phyloP scores from a whole-genome alignment of 2,329 filamentous ascomycete genomes.

The Endoconidiophora laricicola region DNA sequence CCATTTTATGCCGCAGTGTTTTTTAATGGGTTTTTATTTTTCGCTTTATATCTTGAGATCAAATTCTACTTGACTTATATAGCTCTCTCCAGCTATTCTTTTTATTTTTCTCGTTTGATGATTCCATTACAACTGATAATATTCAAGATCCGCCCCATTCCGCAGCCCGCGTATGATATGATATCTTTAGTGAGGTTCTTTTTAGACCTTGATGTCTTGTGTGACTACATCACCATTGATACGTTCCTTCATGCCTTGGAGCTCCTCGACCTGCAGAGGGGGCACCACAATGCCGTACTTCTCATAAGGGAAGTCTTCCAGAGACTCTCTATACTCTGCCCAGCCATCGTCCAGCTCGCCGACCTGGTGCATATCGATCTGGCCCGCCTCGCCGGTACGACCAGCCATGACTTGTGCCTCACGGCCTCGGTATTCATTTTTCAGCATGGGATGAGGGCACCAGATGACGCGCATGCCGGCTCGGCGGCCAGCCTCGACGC shows the following conservation, averaged over 20 bases:
- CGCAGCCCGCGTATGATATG: too few species aligned
- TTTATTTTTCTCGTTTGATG: not conserved
- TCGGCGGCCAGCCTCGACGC: constrained; percentile 75
- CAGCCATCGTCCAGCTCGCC: constrained; percentile 44
- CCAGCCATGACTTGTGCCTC: constrained; percentile 76
- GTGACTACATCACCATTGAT: constrained; percentile 16
- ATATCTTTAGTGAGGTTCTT: not conserved
- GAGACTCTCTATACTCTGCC: constrained; percentile 35
- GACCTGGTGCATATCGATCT: constrained; percentile 35
- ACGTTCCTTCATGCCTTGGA: constrained; percentile 27
- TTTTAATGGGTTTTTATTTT: not conserved
- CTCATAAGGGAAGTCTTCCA: constrained; percentile 40
- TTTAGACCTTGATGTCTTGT: not conserved
- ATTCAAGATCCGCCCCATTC: not conserved
- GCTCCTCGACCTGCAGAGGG: constrained; percentile 25
- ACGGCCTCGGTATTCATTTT: constrained; percentile 57
- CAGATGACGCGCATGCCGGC: constrained; percentile 92
- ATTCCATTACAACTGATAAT: not conserved
- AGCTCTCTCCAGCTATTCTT: not conserved
- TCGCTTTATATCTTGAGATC: not conserved
- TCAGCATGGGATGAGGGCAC: constrained; percentile 69
- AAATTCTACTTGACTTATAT: not conserved
- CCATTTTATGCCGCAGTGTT: too few species aligned
- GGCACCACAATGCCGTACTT: constrained; percentile 39
- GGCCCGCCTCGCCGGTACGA: constrained; percentile 50